Evolutionary conservation across 208 protist species (phyloP), one percentile per base, ranked within the genome.

Genomic region (Trypanosoma scelopori): DNA sequence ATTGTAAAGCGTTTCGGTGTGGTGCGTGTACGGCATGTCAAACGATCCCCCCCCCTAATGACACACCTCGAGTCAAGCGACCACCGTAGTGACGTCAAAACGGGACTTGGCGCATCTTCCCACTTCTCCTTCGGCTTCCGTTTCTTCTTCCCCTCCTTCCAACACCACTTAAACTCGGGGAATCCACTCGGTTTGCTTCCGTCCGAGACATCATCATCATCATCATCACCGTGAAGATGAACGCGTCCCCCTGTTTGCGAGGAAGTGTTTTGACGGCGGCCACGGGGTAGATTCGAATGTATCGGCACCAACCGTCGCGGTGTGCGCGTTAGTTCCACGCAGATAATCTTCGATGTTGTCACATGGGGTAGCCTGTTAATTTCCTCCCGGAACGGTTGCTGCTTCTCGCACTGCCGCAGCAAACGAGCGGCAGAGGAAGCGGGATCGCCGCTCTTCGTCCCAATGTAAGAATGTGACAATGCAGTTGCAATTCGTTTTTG

Each of bases 11-110:
- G 11, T n/a, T 20, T 11, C 7, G 20, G 48, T 52, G 48, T 3
- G 48, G 48, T 32, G 20, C 27, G 22, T n/a, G n/a, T 52, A 52
- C 9, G 28, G 11, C 48, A 52, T 52, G 27, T 52, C 48, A 52
- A 52, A 52, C 22, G 48, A 52, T 32, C 23, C 4, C 13, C 48
- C 12, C 23, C 4, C 13, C 48, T 3, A 9, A 27, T 27, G 22
- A 52, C 9, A 9, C 32, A 37, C 32, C 32, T 37, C 32, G 5
- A 37, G 32, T 37, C 9, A 9, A 37, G 32, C 32, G 9, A 37
- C 32, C 9, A 3, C 5, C 32, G 32, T 37, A 37, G 5, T 11
- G 32, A 3, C 32, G 32, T 37, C 32, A 37, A 9, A 37, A 37
- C 3, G 32, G 32, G 32, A 37, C 32, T 37, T 9, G 32, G 32